Evolutionary conservation across 176 grass and related monocot genomes (phyloP).

Genomic region (Dactylis glomerata): DNA sequence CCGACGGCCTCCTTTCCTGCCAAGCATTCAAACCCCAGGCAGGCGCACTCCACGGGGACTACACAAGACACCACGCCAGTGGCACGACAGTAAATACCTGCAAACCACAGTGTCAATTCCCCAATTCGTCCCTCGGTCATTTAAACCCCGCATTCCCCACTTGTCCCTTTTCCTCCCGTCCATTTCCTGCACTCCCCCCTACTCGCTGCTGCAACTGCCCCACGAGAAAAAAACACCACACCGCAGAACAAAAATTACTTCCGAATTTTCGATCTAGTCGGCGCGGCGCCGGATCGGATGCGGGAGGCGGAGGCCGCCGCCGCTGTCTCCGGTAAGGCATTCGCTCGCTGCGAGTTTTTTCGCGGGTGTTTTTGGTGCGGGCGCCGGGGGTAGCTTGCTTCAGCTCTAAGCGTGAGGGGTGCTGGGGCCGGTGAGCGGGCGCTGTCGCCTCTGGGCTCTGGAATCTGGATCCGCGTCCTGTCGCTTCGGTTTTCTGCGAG

Average conservation of each 20-base stretch:
- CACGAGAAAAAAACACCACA: not conserved
- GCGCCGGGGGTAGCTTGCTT: conserved; percentile 32
- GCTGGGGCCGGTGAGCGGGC: conserved; percentile 28
- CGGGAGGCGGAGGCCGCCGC: conserved; percentile 40
- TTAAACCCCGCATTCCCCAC: conserved; percentile 41
- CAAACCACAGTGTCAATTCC: conserved; percentile 20
- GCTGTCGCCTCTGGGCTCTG: conserved; percentile 21
- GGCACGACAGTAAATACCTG: conserved; percentile 43
- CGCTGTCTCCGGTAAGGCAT: conserved; percentile 48
- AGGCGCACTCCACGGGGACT: conserved; percentile 21
- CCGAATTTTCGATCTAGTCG: conserved; percentile 24
- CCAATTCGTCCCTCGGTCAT: not conserved
- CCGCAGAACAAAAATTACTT: not conserved
- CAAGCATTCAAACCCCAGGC: conserved; percentile 27
- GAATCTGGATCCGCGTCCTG: conserved; percentile 36
- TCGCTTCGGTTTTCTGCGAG: conserved; percentile 22
- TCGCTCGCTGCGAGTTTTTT: conserved; percentile 1
- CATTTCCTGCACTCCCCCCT: conserved; percentile 13
- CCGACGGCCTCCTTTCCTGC: conserved; percentile 15
- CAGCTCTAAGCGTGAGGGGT: conserved; percentile 21
- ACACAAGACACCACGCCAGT: conserved; percentile 28
- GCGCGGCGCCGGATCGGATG: conserved; percentile 24
- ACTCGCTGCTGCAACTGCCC: conserved; percentile 14
- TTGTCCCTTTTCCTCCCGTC: conserved; percentile 41
- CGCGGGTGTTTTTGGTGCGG: not conserved